Percentiles rank a stretch among this genome's conserved stretches.
These are phyloP conservation scores for Phylloboletellus chloephorus DNA, from an alignment of 1,284 basidiomycete species.

Conservation along the genomic window DNA sequence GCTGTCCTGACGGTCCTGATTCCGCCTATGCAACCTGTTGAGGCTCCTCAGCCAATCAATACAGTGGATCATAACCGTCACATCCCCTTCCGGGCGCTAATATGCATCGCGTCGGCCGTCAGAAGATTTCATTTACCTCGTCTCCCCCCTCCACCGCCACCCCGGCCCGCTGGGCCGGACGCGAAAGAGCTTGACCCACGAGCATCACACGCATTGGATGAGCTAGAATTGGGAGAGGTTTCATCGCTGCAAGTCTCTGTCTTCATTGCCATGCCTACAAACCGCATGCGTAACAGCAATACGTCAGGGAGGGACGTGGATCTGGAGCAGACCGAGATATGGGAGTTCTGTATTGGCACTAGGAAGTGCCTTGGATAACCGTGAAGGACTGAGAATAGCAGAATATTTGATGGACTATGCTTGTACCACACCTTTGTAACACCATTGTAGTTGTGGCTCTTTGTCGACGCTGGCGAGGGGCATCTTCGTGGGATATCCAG, in stretches of 20 bases:
- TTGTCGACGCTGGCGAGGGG: neutral
- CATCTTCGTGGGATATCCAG: neutral
- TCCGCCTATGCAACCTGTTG: neutral
- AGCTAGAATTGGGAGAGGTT: constrained; percentile 10
- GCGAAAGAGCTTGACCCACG: neutral
- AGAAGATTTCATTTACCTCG: constrained; percentile 3
- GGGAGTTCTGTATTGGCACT: constrained; percentile 28
- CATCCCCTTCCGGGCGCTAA: neutral
- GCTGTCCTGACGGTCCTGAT: constrained; percentile 11
- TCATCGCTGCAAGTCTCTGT: constrained; percentile 36
- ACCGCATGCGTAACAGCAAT: constrained; percentile 6
- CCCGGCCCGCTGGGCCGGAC: neutral
- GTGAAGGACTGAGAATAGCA: neutral
- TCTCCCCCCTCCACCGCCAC: neutral
- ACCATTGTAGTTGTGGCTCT: neutral
- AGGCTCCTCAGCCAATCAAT: neutral
- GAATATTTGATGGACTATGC: neutral
- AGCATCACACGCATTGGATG: constrained; percentile 4
- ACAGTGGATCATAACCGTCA: neutral
- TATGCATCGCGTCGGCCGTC: constrained; percentile 3
- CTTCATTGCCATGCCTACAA: constrained; percentile 41
- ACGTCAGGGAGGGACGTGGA: constrained; percentile 2
- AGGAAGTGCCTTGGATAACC: constrained; percentile 20
- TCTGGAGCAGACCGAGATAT: constrained; percentile 6
- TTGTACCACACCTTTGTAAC: no score